Evolutionary conservation across 306 rosid genomes (phyloP).

Genomic region (Quercus agrifolia): DNA sequence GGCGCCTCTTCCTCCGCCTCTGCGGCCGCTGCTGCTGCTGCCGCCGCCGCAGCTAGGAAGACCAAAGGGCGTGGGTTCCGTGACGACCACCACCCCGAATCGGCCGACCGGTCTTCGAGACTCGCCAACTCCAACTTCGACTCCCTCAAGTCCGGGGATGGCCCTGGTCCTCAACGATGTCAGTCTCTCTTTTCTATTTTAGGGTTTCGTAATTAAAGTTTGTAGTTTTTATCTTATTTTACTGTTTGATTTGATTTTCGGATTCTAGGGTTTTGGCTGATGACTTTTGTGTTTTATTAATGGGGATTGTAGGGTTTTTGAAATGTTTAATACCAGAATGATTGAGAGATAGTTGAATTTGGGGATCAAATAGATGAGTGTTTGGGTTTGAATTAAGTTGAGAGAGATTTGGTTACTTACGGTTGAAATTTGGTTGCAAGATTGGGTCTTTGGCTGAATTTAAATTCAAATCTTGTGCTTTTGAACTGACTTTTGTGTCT

Average conservation of each 20-base stretch:
- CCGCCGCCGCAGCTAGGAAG: constrained; percentile 51
- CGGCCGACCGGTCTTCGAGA: constrained; percentile 64
- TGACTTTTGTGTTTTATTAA: not conserved
- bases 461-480: no score
- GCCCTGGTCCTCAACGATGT: constrained; percentile 95
- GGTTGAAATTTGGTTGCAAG: no score
- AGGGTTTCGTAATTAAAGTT: not conserved
- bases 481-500: no score
- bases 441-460: no score
- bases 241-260: not conserved
- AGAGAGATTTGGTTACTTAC: no score
- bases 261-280: constrained; percentile 2
- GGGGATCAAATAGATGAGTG: no score
- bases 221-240: not conserved
- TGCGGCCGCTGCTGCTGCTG: constrained; percentile 19
- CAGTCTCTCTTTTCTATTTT: constrained; percentile 9
- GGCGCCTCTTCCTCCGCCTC: constrained; percentile 55
- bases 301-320: constrained; percentile 8
- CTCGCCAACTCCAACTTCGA: constrained; percentile 80
- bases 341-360: not conserved
- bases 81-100: constrained; percentile 60
- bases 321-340: not conserved
- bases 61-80: constrained; percentile 97
- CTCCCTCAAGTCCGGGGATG: constrained; percentile 68
- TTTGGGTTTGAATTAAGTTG: no score